A percentile compares a stretch with the other conserved stretches of the same genome.
phyloP scores from a whole-genome alignment of 73 alveolate genomes.

The Uronychia setigera region DNA sequence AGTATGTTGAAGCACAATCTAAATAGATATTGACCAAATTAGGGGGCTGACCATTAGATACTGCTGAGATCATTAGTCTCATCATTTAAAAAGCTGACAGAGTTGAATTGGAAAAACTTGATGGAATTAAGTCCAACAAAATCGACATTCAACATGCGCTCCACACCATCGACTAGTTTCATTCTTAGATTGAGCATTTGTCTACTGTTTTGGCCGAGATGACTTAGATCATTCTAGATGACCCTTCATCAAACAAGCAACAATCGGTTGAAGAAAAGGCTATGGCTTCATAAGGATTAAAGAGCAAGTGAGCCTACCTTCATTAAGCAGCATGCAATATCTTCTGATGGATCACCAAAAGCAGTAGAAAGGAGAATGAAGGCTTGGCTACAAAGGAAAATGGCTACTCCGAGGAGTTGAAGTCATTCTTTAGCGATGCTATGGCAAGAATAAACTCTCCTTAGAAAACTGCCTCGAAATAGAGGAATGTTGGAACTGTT shows the following conservation, averaged over 20 bases:
- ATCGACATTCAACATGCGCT: not conserved
- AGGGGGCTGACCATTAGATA: not conserved
- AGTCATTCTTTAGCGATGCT: not conserved
- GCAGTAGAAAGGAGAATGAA: not conserved
- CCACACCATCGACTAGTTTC: not conserved
- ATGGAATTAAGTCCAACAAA: not conserved
- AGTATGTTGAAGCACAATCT: not conserved
- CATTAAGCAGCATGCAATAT: not conserved
- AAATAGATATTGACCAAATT: too few relatives aligned
- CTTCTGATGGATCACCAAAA: not conserved
- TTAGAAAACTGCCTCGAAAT: not conserved
- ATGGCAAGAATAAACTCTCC: too few relatives aligned
- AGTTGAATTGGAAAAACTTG: not conserved
- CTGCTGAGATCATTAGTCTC: not conserved
- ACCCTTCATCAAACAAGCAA: not conserved
- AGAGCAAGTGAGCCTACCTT: not conserved
- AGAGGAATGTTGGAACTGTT: too few relatives aligned
- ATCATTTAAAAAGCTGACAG: not conserved
- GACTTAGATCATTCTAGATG: not conserved
- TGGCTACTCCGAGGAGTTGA: not conserved
- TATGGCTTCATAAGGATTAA: not conserved
- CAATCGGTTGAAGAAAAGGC: too few relatives aligned
- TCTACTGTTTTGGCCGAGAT: not conserved
- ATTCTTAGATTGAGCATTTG: not conserved
- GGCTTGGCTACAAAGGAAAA: not conserved